Evolutionary conservation across 1,284 basidiomycete species (phyloP), one percentile per base, ranked within the genome.

Genomic region (Ceratobasidium sp.): DNA sequence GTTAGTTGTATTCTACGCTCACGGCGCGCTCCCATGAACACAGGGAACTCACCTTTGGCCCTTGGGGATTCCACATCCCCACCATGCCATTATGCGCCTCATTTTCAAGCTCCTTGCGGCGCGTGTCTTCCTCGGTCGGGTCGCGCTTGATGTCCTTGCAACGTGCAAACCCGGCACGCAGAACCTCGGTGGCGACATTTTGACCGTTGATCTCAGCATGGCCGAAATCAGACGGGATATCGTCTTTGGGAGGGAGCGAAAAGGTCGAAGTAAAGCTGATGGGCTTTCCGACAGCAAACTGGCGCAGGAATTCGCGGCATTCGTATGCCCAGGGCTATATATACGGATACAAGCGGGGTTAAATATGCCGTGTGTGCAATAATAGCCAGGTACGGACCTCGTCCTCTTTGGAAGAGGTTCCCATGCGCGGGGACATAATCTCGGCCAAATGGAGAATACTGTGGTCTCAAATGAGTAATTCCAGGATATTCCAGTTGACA

Each of bases 161-260:
- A 82, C 93, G 96, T 27, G 90, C 95, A 95, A 95, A 98, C 29
- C 97, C 97, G 74, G 88, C 89, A 78, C 88, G 88, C 56, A 98
- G 86, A 31, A 98, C 84, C 80, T 96, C 91, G 16, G 87, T 87
- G 5, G 92, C 88, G 34, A 98, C 83, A 80, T 98, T 95, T 54
- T 87, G 79, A 5, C 90, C 90, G 56, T 83, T 86, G 74, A 92
- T 86, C 76, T 92, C 90, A 22, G 88, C 92, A 63, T 83, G 86
- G 14, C 93, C 93, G 71, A 95, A 85, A 81, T 94, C 93, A 77
- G 93, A 89, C 69, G 88, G 85, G 62, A 88, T 82, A 77, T 91
- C 89, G 79, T 81, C 80, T 77, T 88, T 89, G 53, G 89, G 81
- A 19, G 90, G 86, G 48, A 95, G 84, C 48, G 90, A 90, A 82